Evolutionary conservation across 306 rosid species (phyloP).

Genomic region (Medicago truncatula): DNA sequence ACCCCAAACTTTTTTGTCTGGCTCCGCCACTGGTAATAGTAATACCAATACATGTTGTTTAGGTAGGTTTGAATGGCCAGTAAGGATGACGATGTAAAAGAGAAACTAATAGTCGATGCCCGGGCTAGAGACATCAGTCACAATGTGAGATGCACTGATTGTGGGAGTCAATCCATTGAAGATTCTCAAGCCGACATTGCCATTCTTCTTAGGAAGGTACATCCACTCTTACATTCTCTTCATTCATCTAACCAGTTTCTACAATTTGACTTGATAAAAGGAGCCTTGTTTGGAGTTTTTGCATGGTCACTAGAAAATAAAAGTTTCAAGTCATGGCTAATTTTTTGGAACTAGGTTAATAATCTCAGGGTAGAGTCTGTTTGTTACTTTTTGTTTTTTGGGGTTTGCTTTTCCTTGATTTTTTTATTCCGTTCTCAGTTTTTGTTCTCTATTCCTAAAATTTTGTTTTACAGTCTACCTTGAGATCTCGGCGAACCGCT

Average conservation of each 20-base stretch:
- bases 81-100: constrained; percentile 67
- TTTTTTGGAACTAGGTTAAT: too few relatives aligned
- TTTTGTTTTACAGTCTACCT: constrained; percentile 1
- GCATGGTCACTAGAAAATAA: background rate
- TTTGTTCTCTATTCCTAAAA: constrained; percentile 3
- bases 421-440: constrained; percentile 4
- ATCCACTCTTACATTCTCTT: background rate
- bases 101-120: constrained; percentile 64
- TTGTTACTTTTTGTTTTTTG: constrained; percentile 3
- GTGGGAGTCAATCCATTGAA: constrained; percentile 98
- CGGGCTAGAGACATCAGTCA: constrained; percentile 91
- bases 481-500: background rate
- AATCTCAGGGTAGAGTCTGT: too few relatives aligned
- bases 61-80: constrained; percentile 61
- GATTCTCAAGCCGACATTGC: constrained; percentile 98
- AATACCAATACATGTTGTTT: constrained; percentile 1
- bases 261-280: background rate
- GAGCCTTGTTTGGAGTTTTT: background rate
- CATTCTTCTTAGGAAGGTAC: constrained; percentile 90
- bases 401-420: constrained; percentile 15
- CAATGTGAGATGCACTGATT: constrained; percentile 93
- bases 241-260: background rate
- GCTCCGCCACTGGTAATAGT: too few relatives aligned
- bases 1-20: too few relatives aligned
- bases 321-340: background rate